Percentiles rank a stretch among this genome's conserved stretches.
These are phyloP conservation scores for Endocalyx cinctus DNA, from an alignment of 2,329 filamentous ascomycete species.

Conservation along the genomic window DNA sequence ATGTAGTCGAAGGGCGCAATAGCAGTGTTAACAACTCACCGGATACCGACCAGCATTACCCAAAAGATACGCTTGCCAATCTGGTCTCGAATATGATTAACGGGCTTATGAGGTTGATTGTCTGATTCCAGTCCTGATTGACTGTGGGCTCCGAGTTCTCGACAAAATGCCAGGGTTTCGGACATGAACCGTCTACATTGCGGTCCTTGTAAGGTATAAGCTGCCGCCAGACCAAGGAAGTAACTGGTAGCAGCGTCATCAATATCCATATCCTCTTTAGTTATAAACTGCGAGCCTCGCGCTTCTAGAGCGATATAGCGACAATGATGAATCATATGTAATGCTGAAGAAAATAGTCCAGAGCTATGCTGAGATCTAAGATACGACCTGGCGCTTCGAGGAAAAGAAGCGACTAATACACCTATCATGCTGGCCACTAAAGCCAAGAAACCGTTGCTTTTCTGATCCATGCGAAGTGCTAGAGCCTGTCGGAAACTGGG, in stretches of 20 bases:
- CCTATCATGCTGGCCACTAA: slow-evolving; percentile 72
- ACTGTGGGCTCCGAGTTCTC: slow-evolving; percentile 60
- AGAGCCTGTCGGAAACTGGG: slow-evolving; percentile 70
- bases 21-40: slow-evolving; percentile 38
- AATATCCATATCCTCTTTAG: slow-evolving; percentile 48
- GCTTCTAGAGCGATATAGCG: slow-evolving; percentile 64
- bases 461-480: slow-evolving; percentile 60
- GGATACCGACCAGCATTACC: slow-evolving; percentile 70
- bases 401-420: slow-evolving; percentile 69
- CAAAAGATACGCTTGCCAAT: slow-evolving; percentile 79
- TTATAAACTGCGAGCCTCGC: slow-evolving; percentile 46
- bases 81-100: slow-evolving; percentile 69
- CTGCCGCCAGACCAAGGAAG: slow-evolving; percentile 63
- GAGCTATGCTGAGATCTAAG: slow-evolving; percentile 63
- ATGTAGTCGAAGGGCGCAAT: not conserved
- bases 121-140: slow-evolving; percentile 25
- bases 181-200: slow-evolving; percentile 66
- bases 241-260: slow-evolving; percentile 71
- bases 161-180: slow-evolving; percentile 66
- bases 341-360: slow-evolving; percentile 62
- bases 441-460: slow-evolving; percentile 63
- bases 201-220: slow-evolving; percentile 64
- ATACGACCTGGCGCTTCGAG: slow-evolving; percentile 64
- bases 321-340: slow-evolving; percentile 67
- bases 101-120: slow-evolving; percentile 37